Base-by-base conservation (phyloP, 352 stramenopile genomes). In the Globisporangium barbulae region DNA sequence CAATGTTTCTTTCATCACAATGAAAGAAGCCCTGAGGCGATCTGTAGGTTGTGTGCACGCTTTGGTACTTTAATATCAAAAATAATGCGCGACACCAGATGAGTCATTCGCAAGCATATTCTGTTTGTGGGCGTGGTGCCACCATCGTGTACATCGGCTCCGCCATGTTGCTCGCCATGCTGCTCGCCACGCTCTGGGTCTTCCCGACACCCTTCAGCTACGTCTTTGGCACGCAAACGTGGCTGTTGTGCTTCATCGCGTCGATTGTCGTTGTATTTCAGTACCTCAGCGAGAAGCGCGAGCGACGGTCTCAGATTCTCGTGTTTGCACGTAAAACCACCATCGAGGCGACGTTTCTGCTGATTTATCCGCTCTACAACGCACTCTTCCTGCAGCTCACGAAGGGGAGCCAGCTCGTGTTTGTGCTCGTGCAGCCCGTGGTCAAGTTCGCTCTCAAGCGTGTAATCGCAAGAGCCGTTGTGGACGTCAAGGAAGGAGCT, bases 181-280 rank as follows among this genome's bases (percentile, higher is more conserved):
- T 62, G 21, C 37, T 62, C 44, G 41, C 44, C 15, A n/a, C 21
- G 56, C 31, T 31, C 25, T 62, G 56, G 44, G 56, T 62, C 39
- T 62, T 53, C 25, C 56, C 8, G 12, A 45, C 37, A 5, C 56
- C 39, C 7, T 53, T 62, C 10, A 37, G 17, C 56, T 53, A 28
- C 19, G 28, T 53, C 15, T 37, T 62, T 19, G 22, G 25, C 9
- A 30, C 41, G 21, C 22, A 42, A 3, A 25, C 39, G 1, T 62
- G 49, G 13, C 15, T 41, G 5, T 4, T 42, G 21, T 62, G 33
- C 39, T 53, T 42, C 25, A 25, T 28, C 25, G 12, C 5, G 12
- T 3, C 39, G 22, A 8, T 31, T 9, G 15, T 62, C 2, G 6
- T 62, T 12, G 44, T 22, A 3, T 21, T 12, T 10, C 19, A 33